Percentiles rank a stretch among this genome's conserved stretches.
These are phyloP conservation scores for Arthrobotrys megalospora DNA, from an alignment of 2,329 filamentous ascomycete species.

Conservation along the genomic window DNA sequence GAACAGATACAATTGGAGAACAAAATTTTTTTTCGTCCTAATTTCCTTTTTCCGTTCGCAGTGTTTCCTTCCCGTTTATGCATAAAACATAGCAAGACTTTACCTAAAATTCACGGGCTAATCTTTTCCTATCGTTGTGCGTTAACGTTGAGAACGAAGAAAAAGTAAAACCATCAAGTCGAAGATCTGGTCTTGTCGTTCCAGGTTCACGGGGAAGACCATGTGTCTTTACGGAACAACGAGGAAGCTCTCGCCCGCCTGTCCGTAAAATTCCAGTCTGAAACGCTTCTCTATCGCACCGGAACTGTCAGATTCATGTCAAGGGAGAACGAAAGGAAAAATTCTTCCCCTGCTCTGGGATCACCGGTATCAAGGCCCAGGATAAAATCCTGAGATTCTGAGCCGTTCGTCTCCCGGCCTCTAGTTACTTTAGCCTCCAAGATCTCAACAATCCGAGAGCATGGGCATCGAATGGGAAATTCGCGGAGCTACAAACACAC, in stretches of 20 bases:
- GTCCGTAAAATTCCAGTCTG: conserved; percentile 44
- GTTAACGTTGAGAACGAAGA: conserved; percentile 21
- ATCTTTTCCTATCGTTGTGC: conserved; percentile 41
- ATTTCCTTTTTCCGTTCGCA: conserved; percentile 43
- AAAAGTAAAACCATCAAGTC: conserved; percentile 35
- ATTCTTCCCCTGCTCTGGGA: conserved; percentile 34
- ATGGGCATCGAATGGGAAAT: conserved; percentile 41
- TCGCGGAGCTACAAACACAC: conserved; percentile 46
- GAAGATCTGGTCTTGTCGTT: conserved; percentile 37
- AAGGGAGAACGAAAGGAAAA: conserved; percentile 41
- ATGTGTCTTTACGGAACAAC: conserved; percentile 54
- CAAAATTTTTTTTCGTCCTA: conserved; percentile 55
- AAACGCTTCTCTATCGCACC: conserved; percentile 49
- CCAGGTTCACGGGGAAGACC: conserved; percentile 48
- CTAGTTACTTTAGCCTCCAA: neutral
- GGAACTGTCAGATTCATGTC: conserved; percentile 36
- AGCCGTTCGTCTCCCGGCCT: conserved; percentile 20
- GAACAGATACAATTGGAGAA: conserved; percentile 55
- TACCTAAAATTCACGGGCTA: conserved; percentile 53
- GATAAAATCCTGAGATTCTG: conserved; percentile 36
- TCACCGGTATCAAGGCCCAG: conserved; percentile 28
- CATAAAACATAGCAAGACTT: conserved; percentile 36
- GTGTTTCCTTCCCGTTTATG: conserved; percentile 58
- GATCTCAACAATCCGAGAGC: conserved; percentile 27
- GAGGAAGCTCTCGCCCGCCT: conserved; percentile 49